These are phyloP conservation scores for Mortierella sp. DNA, from an alignment of 371 early-diverging fungal genomes.

Conservation along the genomic window DNA sequence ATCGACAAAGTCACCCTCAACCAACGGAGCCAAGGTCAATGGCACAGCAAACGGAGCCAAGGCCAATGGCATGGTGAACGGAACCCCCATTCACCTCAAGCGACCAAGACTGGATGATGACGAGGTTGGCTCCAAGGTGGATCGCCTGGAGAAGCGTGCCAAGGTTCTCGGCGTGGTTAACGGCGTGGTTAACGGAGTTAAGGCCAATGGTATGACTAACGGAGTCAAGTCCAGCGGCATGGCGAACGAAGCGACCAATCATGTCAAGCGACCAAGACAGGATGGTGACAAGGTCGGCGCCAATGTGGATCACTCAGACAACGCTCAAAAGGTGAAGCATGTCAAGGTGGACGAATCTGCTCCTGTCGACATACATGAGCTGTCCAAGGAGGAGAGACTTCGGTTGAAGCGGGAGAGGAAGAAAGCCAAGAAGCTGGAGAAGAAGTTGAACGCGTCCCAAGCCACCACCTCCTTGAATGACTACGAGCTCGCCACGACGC, in stretches of 20 bases:
- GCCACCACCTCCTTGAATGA: conserved; percentile 18
- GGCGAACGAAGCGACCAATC: background rate
- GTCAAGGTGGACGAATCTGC: conserved; percentile 17
- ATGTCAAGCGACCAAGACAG: conserved; percentile 32
- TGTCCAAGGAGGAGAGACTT: conserved; percentile 42
- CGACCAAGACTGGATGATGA: conserved; percentile 45
- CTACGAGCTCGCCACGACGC: conserved; percentile 46
- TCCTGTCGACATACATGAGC: background rate
- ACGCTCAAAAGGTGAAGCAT: conserved; percentile 41
- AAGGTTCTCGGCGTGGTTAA: conserved; percentile 16
- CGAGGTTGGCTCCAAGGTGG: conserved; percentile 42
- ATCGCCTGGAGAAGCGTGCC: conserved; percentile 36
- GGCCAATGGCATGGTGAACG: conserved; percentile 23
- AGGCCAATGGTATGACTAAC: background rate
- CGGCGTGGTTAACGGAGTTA: conserved; percentile 17
- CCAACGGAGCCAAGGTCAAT: conserved; percentile 23
- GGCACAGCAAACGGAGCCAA: conserved; percentile 28
- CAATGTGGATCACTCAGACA: conserved; percentile 35
- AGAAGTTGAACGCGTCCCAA: conserved; percentile 11
- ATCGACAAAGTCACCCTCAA: conserved; percentile 17
- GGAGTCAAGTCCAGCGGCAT: too few relatives aligned
- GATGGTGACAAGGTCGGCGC: conserved; percentile 48
- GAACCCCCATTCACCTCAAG: conserved; percentile 30
- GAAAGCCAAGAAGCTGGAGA: conserved; percentile 19
- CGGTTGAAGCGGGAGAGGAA: conserved; percentile 37